Evolutionary conservation across 2,329 filamentous ascomycete genomes (phyloP).

Genomic region (Sporothrix curviconia): DNA sequence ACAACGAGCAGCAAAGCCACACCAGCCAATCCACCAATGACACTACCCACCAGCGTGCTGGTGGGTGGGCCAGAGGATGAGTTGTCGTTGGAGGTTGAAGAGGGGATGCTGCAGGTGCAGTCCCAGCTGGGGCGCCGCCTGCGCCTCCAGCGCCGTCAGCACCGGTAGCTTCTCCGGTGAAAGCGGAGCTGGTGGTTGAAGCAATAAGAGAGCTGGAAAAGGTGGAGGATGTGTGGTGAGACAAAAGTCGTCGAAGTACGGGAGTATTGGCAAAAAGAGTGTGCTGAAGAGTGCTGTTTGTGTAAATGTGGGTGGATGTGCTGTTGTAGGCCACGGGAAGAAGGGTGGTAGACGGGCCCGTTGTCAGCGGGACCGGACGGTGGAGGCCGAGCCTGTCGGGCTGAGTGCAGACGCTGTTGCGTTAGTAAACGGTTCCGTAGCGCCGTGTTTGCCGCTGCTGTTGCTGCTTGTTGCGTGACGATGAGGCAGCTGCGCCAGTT

Average conservation of each 20-base stretch:
- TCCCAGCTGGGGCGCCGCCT: constrained; percentile 21
- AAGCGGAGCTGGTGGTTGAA: constrained; percentile 11
- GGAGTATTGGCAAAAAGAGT: constrained; percentile 24
- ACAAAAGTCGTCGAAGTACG: constrained; percentile 18
- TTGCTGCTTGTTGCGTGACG: background rate
- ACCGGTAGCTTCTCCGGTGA: constrained; percentile 10
- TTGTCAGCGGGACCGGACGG: constrained; percentile 7
- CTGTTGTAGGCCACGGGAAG: background rate
- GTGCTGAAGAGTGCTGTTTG: constrained; percentile 11
- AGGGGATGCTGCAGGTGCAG: constrained; percentile 23
- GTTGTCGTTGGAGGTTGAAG: constrained; percentile 21
- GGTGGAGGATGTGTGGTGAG: constrained; percentile 11
- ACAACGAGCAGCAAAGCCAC: constrained; percentile 50
- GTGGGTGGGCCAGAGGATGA: constrained; percentile 22
- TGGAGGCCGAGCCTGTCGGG: too few species aligned
- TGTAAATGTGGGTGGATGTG: background rate
- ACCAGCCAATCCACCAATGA: constrained; percentile 53
- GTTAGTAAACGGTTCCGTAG: constrained; percentile 4
- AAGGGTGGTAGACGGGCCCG: background rate
- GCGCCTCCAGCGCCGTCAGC: constrained; percentile 20
- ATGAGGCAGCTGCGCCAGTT: background rate
- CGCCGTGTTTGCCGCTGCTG: background rate
- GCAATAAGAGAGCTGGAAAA: constrained; percentile 13
- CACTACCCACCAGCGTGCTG: constrained; percentile 45
- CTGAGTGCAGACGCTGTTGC: background rate